Evolutionary conservation across 768 basidiomycete genomes (phyloP).

Genomic region (Infundibulicybe gibba): DNA sequence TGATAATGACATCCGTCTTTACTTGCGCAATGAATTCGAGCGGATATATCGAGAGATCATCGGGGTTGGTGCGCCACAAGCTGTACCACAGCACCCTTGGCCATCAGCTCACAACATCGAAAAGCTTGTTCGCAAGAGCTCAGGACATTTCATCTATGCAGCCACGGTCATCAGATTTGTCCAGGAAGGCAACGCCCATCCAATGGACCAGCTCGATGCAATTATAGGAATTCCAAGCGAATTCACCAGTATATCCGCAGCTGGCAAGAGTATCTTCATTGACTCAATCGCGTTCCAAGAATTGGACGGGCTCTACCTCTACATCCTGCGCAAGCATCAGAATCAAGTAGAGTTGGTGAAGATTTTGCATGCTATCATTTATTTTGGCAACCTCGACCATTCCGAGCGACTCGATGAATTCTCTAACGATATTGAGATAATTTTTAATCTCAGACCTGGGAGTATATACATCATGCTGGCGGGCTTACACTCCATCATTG

Average conservation of each 20-base stretch:
- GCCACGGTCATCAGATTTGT: conserved; percentile 7
- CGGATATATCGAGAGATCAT: background rate
- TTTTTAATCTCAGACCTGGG: conserved; percentile 1
- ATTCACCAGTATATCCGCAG: background rate
- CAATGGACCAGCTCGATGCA: conserved; percentile 3
- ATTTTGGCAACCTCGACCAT: no score
- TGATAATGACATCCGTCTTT: conserved; percentile 5
- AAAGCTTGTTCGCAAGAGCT: conserved; percentile 1
- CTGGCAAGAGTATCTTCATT: conserved; percentile 1
- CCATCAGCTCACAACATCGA: background rate
- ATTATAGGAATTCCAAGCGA: background rate
- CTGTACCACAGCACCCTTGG: conserved; percentile 1
- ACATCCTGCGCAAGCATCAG: no score
- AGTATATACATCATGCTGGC: conserved; percentile 1
- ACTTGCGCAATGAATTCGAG: conserved; percentile 2
- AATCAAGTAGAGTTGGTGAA: background rate
- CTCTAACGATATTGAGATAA: conserved; percentile 2
- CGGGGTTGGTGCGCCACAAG: background rate
- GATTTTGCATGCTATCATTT: conserved; percentile 3
- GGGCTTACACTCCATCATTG: conserved; percentile 7
- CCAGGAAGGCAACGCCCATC: conserved; percentile 5
- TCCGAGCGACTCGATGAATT: no score
- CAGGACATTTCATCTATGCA: conserved; percentile 7
- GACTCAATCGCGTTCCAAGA: no score
- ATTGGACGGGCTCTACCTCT: no score